These are phyloP conservation scores for Claviceps sorghi DNA, from an alignment of 2,329 filamentous ascomycete species.

Conservation along the genomic window DNA sequence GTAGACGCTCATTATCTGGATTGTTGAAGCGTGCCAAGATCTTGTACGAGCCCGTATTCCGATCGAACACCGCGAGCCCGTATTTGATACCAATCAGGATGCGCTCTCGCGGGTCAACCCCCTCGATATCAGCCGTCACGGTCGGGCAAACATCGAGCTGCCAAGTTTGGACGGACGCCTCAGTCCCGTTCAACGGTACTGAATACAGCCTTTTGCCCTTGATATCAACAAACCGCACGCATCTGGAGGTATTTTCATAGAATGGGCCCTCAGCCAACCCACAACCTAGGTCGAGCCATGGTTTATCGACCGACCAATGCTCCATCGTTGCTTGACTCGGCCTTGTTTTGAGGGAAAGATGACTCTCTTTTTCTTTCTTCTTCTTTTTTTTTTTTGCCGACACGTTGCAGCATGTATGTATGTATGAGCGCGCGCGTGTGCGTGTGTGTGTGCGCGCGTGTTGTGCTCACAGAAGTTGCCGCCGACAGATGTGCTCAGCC, in stretches of 20 bases:
- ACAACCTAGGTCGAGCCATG: conserved; percentile 48
- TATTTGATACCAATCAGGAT: conserved; percentile 70
- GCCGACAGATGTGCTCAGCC: background rate
- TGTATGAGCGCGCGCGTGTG: too few relatives aligned
- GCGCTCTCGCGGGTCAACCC: conserved; percentile 43
- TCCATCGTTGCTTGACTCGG: background rate
- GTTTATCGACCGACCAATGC: conserved; percentile 35
- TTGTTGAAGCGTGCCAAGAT: conserved; percentile 36
- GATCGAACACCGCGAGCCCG: conserved; percentile 66
- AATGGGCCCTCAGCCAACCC: conserved; percentile 60
- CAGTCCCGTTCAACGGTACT: conserved; percentile 50
- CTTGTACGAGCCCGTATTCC: conserved; percentile 38
- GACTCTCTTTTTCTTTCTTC: too few relatives aligned
- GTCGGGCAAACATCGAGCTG: conserved; percentile 41
- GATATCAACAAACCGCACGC: conserved; percentile 70
- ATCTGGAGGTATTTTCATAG: conserved; percentile 51
- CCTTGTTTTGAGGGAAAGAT: background rate
- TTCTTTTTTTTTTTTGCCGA: background rate
- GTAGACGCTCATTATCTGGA: conserved; percentile 35
- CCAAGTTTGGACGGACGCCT: conserved; percentile 45
- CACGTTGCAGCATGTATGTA: background rate
- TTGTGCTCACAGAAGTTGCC: background rate
- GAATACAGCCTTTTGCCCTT: conserved; percentile 60
- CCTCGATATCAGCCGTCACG: conserved; percentile 67
- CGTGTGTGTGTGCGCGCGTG: background rate